phyloP scores from a whole-genome alignment of 2,329 filamentous ascomycete species.

The Malbranchea zuffiana region DNA sequence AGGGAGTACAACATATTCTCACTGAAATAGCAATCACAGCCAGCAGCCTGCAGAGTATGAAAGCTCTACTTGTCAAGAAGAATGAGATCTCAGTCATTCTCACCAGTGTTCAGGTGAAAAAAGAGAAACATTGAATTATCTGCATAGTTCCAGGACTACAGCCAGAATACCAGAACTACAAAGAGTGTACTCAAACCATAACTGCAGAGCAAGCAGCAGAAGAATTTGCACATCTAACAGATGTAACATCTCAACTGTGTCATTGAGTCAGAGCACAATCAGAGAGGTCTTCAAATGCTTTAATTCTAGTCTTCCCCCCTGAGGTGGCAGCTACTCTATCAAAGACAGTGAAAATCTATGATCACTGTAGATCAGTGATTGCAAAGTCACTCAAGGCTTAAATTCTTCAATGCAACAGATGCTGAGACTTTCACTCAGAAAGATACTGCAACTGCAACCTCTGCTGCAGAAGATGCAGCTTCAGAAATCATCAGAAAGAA shows the following conservation, averaged over 20 bases:
- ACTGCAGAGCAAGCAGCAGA: slow-evolving; percentile 1
- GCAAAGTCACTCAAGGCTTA: background rate
- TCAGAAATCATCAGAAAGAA: background rate
- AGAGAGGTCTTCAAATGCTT: background rate
- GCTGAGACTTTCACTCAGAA: background rate
- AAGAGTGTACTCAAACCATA: background rate
- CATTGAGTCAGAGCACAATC: background rate
- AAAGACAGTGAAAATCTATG: background rate
- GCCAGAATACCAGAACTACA: background rate
- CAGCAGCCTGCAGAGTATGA: background rate
- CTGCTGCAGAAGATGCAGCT: background rate
- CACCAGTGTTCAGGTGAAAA: background rate
- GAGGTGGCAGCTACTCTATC: background rate
- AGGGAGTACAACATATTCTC: background rate
- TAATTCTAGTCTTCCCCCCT: background rate
- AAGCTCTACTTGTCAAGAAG: background rate
- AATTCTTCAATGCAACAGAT: slow-evolving; percentile 1
- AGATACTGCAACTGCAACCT: slow-evolving; percentile 2
- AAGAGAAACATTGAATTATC: background rate
- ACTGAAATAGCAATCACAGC: slow-evolving; percentile 1
- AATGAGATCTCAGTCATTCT: background rate
- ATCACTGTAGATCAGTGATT: background rate
- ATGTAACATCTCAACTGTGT: background rate
- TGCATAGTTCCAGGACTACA: slow-evolving; percentile 1
- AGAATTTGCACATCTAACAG: background rate